Evolutionary conservation across 2,329 filamentous ascomycete genomes (phyloP).

Genomic region (Leptographium galeiforme): DNA sequence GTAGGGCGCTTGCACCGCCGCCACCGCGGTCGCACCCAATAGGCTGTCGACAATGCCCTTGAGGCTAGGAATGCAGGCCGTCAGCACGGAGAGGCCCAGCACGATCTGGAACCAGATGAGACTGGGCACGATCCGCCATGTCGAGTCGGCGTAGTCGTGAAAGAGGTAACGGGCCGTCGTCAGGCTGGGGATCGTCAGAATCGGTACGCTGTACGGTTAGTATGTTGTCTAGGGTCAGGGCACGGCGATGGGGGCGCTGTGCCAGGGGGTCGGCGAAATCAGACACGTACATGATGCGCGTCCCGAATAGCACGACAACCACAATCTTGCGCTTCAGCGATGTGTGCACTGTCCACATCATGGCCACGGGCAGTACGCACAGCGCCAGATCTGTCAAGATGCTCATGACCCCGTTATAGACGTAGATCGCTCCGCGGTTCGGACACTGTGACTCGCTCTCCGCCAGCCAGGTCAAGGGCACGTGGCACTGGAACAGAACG

Average conservation of each 20-base stretch:
- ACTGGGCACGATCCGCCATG: constrained; percentile 6
- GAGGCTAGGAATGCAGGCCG: constrained; percentile 11
- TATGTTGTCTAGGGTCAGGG: too few species aligned
- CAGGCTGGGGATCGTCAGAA: constrained; percentile 5
- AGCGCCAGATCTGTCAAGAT: constrained; percentile 8
- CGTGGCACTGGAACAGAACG: constrained; percentile 31
- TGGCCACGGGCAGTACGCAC: constrained; percentile 6
- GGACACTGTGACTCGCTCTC: constrained; percentile 1
- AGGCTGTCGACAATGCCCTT: constrained; percentile 10
- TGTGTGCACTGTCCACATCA: constrained; percentile 10
- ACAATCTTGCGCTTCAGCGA: neutral
- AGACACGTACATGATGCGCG: constrained; percentile 2
- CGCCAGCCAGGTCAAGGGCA: constrained; percentile 6
- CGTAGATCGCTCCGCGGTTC: constrained; percentile 1
- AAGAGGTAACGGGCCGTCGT: neutral
- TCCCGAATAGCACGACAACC: constrained; percentile 2
- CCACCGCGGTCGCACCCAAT: neutral
- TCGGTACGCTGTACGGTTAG: constrained; percentile 1
- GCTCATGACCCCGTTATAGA: constrained; percentile 7
- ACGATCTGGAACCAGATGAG: constrained; percentile 4
- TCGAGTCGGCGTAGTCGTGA: constrained; percentile 4
- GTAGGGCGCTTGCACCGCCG: constrained; percentile 6
- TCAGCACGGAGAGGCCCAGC: constrained; percentile 9
- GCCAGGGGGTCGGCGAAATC: too few species aligned
- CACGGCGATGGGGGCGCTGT: too few species aligned